Conservation (phyloP, 2,329 filamentous ascomycete genomes). For the Aciculosporium take region DNA sequence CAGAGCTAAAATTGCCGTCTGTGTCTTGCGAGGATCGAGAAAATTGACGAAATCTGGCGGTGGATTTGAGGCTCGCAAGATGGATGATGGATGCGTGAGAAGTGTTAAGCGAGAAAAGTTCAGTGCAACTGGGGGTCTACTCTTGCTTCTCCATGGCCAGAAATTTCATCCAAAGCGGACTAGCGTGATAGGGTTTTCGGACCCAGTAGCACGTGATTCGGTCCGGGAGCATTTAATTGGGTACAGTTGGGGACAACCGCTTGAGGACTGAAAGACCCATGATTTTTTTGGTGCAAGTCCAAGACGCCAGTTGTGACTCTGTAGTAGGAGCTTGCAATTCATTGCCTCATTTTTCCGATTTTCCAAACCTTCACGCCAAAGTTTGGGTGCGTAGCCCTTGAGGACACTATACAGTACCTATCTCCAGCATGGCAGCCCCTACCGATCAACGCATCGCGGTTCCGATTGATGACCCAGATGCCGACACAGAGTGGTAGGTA, state of each 20-base stretch:
- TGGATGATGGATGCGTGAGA: conserved; percentile 32
- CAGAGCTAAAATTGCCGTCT: conserved; percentile 22
- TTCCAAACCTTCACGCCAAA: not conserved
- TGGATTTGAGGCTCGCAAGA: conserved; percentile 40
- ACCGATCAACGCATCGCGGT: conserved; percentile 56
- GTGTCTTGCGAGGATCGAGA: conserved; percentile 32
- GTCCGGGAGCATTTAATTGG: conserved; percentile 9
- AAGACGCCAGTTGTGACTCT: not conserved
- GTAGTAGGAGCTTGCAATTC: too few species aligned
- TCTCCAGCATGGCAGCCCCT: conserved; percentile 41
- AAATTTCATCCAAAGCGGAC: conserved; percentile 23
- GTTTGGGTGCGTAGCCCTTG: not conserved
- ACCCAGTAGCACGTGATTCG: conserved; percentile 24
- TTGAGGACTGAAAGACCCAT: not conserved
- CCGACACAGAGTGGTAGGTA: conserved; percentile 86
- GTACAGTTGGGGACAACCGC: not conserved
- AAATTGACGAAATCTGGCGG: conserved; percentile 40
- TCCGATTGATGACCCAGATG: conserved; percentile 87
- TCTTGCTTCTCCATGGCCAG: conserved; percentile 19
- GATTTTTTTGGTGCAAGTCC: conserved; percentile 1
- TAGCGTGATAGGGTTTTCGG: conserved; percentile 25
- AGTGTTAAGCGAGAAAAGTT: conserved; percentile 37
- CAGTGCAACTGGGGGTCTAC: conserved; percentile 22
- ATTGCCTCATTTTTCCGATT: not conserved
- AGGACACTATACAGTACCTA: not conserved